Conservation (phyloP, 2,329 filamentous ascomycete genomes). For the Sphaerulina populicola region DNA sequence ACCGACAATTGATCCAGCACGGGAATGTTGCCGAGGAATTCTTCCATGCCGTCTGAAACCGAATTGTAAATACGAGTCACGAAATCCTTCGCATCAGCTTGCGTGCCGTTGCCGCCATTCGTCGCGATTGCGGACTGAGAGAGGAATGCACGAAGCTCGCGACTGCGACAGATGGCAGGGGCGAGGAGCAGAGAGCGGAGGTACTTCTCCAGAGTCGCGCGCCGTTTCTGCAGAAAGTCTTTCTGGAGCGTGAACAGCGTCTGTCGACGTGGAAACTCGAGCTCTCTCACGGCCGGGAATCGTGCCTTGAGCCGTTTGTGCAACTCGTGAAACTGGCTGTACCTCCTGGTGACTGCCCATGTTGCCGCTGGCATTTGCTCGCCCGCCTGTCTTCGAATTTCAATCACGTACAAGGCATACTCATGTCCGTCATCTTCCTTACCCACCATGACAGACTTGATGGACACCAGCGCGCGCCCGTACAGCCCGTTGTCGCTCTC, state of each 20-base stretch:
- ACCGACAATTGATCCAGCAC: conserved; percentile 89
- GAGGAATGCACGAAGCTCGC: conserved; percentile 83
- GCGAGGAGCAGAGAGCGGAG: conserved; percentile 63
- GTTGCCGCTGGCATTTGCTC: conserved; percentile 95
- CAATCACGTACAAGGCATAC: conserved; percentile 85
- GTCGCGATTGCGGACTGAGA: conserved; percentile 69
- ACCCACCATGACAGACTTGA: conserved; percentile 87
- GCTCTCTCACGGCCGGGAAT: conserved; percentile 77
- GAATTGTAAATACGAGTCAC: conserved; percentile 94
- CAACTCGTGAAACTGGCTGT: conserved; percentile 93
- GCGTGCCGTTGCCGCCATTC: conserved; percentile 51
- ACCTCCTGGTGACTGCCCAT: conserved; percentile 85
- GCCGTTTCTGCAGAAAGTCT: conserved; percentile 87
- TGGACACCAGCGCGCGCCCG: conserved; percentile 78
- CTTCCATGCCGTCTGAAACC: conserved; percentile 95
- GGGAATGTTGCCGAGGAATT: conserved; percentile 91
- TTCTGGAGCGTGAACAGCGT: conserved; percentile 95
- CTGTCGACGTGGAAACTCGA: conserved; percentile 85
- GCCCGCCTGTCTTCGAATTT: conserved; percentile 80
- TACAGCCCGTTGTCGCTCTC: conserved; percentile 97
- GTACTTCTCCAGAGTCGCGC: conserved; percentile 76
- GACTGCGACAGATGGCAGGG: conserved; percentile 87
- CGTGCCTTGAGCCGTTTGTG: conserved; percentile 78
- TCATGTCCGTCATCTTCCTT: conserved; percentile 88
- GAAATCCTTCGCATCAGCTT: conserved; percentile 65